Evolutionary conservation across 2,329 filamentous ascomycete genomes (phyloP), one percentile per base, ranked within the genome.

Genomic region (Nannizzia gypsea): DNA sequence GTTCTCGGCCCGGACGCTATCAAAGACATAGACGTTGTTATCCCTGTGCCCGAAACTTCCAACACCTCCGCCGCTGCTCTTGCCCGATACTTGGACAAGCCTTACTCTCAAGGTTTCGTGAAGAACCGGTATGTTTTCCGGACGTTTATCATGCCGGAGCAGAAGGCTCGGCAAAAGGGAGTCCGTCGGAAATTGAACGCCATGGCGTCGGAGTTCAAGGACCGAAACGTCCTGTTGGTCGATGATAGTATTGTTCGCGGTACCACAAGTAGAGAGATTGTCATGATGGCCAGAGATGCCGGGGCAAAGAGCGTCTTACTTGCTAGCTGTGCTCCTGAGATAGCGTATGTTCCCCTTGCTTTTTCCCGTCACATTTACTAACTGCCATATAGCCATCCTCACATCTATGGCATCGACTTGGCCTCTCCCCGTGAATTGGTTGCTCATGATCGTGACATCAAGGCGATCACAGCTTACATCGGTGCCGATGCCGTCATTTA

Each of bases 231-330:
- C 6, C 79, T 90, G 9, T 77, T 97, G 0, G 88, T 96, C 1
- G 92, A 96, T 66, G 92, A 96, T 74, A 89, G 85, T 66, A 90
- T 96, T 61, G 91, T 96, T 3, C 83, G 91, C 40, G 91, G 90
- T 56, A 95, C 88, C 0, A 95, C 89, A 1, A 87, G 83, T 62
- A 78, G 85, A 54, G 88, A 90, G 71, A 91, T 90, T 63, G 86
- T 91, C 31, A 80, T 77, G 60, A 95, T 96, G 90, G 89, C 88
- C 11, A 81, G 86, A 57, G 90, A 96, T 75, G 86, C 87, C 9
- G 88, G 88, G 22, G 91, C 91, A 1, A 84, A 81, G 66, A 89
- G 87, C 70, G 87, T 96, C 57, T 86, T 90, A 67, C 89, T 96
- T 67, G 87, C 86, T 57, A 89, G 84, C 57, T 95, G 89, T 72